Conservation (phyloP, 2,329 filamentous ascomycete species). For the Botrytis byssoidea region DNA sequence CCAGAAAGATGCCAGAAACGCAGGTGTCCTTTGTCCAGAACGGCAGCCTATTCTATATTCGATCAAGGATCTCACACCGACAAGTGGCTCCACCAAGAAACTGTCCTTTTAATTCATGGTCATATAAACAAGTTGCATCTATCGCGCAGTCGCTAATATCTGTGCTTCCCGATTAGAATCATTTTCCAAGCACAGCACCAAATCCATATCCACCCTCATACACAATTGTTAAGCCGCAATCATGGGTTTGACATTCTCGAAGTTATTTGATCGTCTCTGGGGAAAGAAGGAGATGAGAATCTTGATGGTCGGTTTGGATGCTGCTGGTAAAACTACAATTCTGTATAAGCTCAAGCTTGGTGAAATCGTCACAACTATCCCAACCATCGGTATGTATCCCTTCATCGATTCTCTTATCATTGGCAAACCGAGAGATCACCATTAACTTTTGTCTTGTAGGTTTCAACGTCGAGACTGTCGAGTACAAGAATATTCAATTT, state of each 20-base stretch:
- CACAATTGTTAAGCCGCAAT: slow-evolving; percentile 53
- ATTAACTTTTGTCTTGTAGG: slow-evolving; percentile 49
- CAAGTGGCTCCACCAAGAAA: slow-evolving; percentile 25
- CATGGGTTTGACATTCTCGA: slow-evolving; percentile 98
- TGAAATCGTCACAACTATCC: slow-evolving; percentile 98
- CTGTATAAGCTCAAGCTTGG: slow-evolving; percentile 99
- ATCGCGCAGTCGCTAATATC: slow-evolving; percentile 23
- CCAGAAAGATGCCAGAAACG: slow-evolving; percentile 4
- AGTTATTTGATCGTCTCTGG: slow-evolving; percentile 94
- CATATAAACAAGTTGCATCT: slow-evolving; percentile 27
- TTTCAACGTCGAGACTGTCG: slow-evolving; percentile 99
- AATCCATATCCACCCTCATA: slow-evolving; percentile 38
- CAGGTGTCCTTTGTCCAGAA: slow-evolving; percentile 22
- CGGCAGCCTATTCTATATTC: slow-evolving; percentile 31
- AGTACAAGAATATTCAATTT: slow-evolving; percentile 99
- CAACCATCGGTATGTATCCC: slow-evolving; percentile 79
- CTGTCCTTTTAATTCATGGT: slow-evolving; percentile 31
- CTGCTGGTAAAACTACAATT: slow-evolving; percentile 99
- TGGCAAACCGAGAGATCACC: slow-evolving; percentile 27
- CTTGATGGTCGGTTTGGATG: slow-evolving; percentile 99
- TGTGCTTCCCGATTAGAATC: slow-evolving; percentile 26
- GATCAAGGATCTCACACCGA: slow-evolving; percentile 24
- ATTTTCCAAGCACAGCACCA: slow-evolving; percentile 33
- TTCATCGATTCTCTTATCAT: slow-evolving; percentile 10
- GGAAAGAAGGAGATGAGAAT: slow-evolving; percentile 99